Conservation (phyloP, 345 rosid genomes). For the Hirschfeldia incana region DNA sequence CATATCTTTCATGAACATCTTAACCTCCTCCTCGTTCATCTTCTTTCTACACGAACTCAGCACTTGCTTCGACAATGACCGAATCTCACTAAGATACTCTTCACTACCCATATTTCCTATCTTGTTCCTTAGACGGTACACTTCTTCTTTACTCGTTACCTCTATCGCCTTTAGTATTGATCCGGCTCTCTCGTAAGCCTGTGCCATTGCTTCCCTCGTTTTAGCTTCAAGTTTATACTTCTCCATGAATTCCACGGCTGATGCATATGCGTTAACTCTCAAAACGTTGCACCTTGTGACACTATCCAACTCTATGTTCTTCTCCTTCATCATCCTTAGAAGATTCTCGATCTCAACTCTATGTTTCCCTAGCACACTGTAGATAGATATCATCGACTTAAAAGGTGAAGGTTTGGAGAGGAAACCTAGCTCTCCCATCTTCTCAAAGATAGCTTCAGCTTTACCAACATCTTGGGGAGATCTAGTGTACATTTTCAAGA, state of each 20-base stretch:
- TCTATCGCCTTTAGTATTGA: background rate
- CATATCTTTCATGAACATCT: background rate
- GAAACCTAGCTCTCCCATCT: background rate
- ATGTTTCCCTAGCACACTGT: background rate
- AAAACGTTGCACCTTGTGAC: background rate
- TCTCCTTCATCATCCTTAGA: background rate
- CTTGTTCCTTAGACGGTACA: slow-evolving; percentile 1
- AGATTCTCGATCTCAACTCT: background rate
- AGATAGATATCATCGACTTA: background rate
- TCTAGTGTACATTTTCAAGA: background rate
- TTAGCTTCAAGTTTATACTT: background rate
- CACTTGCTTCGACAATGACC: background rate
- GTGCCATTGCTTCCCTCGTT: background rate
- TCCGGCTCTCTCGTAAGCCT: slow-evolving; percentile 5
- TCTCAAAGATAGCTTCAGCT: background rate
- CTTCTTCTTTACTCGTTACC: background rate
- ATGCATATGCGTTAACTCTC: background rate
- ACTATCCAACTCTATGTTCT: background rate
- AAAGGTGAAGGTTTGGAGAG: background rate
- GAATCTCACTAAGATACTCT: background rate
- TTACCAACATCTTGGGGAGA: background rate
- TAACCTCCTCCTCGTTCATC: background rate
- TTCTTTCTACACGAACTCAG: background rate
- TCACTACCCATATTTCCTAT: background rate
- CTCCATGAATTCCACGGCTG: background rate